Evolutionary conservation across 2,329 filamentous ascomycete species (phyloP).

Genomic region (Diaporthe caulivora): DNA sequence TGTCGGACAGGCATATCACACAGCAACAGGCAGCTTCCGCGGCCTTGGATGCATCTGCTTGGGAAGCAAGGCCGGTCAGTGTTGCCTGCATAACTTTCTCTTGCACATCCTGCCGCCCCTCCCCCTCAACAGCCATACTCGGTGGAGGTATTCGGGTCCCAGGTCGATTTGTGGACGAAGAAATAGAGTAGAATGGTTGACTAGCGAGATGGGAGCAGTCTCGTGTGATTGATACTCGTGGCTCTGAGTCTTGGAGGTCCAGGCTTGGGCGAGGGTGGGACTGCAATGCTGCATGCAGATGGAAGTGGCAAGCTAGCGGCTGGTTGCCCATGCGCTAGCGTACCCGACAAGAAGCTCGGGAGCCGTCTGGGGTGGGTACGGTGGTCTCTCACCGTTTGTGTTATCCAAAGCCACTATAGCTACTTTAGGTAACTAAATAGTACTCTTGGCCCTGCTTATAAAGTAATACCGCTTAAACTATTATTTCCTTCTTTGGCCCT

Average conservation of each 20-base stretch:
- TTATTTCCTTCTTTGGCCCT: too few species aligned
- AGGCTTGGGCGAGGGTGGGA: background rate
- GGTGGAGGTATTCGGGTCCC: background rate
- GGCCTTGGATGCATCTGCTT: slow-evolving; percentile 36
- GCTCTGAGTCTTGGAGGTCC: background rate
- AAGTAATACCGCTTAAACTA: too few species aligned
- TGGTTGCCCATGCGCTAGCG: slow-evolving; percentile 28
- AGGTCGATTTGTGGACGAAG: background rate
- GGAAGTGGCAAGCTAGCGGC: background rate
- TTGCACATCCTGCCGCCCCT: slow-evolving; percentile 50
- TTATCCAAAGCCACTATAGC: too few species aligned
- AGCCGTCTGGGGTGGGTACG: background rate
- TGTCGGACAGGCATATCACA: slow-evolving; percentile 86
- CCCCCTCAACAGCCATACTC: slow-evolving; percentile 32
- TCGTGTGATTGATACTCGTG: background rate
- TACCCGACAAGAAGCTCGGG: slow-evolving; percentile 1
- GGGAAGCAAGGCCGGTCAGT: slow-evolving; percentile 54
- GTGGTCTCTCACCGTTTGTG: too few species aligned
- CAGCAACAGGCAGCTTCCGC: slow-evolving; percentile 63
- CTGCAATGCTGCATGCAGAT: background rate
- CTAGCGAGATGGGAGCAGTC: background rate
- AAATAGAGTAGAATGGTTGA: background rate
- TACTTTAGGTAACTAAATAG: too few species aligned
- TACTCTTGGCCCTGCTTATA: too few species aligned
- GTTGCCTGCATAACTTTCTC: slow-evolving; percentile 59